These are phyloP conservation scores for Naganishia vaughanmartiniae DNA, from an alignment of 768 basidiomycete species.

Conservation along the genomic window DNA sequence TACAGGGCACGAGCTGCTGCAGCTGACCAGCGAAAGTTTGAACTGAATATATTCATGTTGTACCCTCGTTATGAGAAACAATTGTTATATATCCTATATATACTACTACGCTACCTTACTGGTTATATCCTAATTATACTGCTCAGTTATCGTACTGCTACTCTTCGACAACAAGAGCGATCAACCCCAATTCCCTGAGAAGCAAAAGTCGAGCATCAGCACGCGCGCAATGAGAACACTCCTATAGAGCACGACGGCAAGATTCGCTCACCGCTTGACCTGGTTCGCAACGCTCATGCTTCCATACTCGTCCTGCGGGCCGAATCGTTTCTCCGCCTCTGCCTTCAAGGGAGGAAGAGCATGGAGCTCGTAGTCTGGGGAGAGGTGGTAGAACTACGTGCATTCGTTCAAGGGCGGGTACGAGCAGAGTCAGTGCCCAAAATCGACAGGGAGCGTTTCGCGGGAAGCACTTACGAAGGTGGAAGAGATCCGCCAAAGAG, in stretches of 20 bases:
- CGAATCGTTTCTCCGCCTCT: slow-evolving; percentile 57
- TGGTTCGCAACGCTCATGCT: slow-evolving; percentile 86
- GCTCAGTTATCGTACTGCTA: neutral
- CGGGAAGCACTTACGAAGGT: slow-evolving; percentile 60
- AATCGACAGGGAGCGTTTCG: neutral
- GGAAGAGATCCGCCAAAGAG: slow-evolving; percentile 88
- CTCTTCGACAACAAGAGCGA: slow-evolving; percentile 42
- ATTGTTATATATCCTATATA: no score
- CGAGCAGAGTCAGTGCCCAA: neutral
- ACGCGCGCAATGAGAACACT: neutral
- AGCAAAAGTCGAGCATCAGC: neutral
- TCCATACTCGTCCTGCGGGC: slow-evolving; percentile 58
- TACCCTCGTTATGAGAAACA: no score
- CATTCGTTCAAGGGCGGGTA: neutral
- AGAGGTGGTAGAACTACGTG: slow-evolving; percentile 77
- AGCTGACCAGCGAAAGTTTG: neutral
- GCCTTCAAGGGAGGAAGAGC: slow-evolving; percentile 62
- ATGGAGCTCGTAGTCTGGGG: slow-evolving; percentile 73
- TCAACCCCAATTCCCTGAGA: slow-evolving; percentile 47
- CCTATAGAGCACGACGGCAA: neutral
- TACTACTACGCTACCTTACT: no score
- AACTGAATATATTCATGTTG: no score
- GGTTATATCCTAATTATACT: no score
- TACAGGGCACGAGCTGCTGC: neutral
- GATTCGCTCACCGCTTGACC: slow-evolving; percentile 61